phyloP scores from a whole-genome alignment of 257 asterid species.

The Cinchona pubescens region DNA sequence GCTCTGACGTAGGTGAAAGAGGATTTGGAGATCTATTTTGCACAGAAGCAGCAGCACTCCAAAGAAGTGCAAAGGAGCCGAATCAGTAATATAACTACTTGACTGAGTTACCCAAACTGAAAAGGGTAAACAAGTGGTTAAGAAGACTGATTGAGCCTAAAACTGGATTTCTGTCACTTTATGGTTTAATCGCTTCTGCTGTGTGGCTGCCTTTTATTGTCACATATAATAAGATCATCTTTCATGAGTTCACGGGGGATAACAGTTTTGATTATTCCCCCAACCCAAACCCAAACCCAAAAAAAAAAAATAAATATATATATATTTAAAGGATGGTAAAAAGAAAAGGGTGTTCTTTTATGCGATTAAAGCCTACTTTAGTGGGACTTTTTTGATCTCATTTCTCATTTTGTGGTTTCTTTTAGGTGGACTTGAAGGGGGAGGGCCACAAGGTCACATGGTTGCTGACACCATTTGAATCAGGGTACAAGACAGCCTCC shows the following conservation, averaged over 20 bases:
- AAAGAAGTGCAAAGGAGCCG: slow-evolving; percentile 2
- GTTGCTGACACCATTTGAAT: slow-evolving; percentile 36
- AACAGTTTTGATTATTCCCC: background rate
- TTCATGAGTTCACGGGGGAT: slow-evolving; percentile 1
- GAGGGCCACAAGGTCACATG: slow-evolving; percentile 44
- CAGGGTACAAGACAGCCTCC: slow-evolving; percentile 27
- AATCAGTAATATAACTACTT: slow-evolving; percentile 9
- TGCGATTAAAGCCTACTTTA: slow-evolving; percentile 40
- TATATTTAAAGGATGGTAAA: background rate
- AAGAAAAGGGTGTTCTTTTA: slow-evolving; percentile 30
- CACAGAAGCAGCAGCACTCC: slow-evolving; percentile 13
- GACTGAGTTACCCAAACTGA: slow-evolving; percentile 4
- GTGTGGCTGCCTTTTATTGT: slow-evolving; percentile 11
- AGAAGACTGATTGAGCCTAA: background rate
- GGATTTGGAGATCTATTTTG: slow-evolving; percentile 4
- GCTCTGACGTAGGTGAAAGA: background rate
- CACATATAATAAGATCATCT: slow-evolving; percentile 10
- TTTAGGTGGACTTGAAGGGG: slow-evolving; percentile 42
- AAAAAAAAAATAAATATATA: background rate
- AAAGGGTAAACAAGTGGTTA: slow-evolving; percentile 14
- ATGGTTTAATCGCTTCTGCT: slow-evolving; percentile 12
- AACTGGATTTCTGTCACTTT: slow-evolving; percentile 6
- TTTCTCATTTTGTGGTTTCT: slow-evolving; percentile 44
- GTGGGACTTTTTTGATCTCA: slow-evolving; percentile 39
- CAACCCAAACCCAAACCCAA: too few species aligned